These are phyloP conservation scores for Pyrrhoderma noxium DNA, from an alignment of 1,284 basidiomycete genomes.

Conservation along the genomic window DNA sequence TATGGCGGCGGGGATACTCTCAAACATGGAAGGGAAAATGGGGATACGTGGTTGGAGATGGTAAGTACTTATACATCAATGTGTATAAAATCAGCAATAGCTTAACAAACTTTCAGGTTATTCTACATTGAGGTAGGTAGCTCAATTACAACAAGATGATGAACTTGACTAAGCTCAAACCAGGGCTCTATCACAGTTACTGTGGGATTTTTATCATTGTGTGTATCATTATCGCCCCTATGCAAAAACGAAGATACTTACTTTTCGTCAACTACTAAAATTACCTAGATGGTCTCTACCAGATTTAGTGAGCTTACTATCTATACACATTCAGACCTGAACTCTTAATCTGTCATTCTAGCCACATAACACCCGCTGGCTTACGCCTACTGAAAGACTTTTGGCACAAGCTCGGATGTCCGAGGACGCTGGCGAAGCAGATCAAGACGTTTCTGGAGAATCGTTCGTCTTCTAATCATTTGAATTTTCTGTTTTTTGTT, in stretches of 20 bases:
- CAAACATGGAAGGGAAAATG: constrained; percentile 36
- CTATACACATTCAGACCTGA: too few species aligned
- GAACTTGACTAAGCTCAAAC: background rate
- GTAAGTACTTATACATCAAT: constrained; percentile 12
- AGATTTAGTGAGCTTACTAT: constrained; percentile 22
- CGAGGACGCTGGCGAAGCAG: constrained; percentile 37
- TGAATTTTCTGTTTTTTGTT: background rate
- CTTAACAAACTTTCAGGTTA: constrained; percentile 18
- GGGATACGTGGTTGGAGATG: constrained; percentile 39
- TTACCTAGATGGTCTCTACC: constrained; percentile 22
- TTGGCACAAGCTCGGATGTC: constrained; percentile 38
- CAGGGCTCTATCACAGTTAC: constrained; percentile 19
- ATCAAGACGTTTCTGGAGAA: constrained; percentile 27
- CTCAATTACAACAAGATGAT: too few species aligned
- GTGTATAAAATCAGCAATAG: background rate
- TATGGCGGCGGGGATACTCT: constrained; percentile 36
- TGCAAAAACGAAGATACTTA: too few species aligned
- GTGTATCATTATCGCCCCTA: too few species aligned
- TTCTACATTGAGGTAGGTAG: constrained; percentile 24
- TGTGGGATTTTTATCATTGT: constrained; percentile 19
- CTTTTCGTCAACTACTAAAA: background rate
- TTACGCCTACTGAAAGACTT: constrained; percentile 33
- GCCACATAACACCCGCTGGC: constrained; percentile 35
- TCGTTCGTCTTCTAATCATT: constrained; percentile 17
- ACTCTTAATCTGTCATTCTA: too few species aligned